Evolutionary conservation across 2,329 filamentous ascomycete genomes (phyloP).

Genomic region (Daldinia eschscholtzii): DNA sequence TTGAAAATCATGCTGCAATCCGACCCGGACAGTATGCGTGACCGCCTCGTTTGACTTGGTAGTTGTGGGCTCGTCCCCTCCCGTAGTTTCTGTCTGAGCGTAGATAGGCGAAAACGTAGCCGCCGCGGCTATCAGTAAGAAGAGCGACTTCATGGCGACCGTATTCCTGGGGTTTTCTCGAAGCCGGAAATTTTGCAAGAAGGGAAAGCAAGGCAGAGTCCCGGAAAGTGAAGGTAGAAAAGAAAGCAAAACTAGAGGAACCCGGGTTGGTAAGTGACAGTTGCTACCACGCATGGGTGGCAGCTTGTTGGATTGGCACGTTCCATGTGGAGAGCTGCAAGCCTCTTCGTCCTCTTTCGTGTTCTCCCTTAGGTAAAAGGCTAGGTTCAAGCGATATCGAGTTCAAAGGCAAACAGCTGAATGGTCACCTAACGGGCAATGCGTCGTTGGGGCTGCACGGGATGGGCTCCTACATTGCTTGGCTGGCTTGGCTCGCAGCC

Average conservation of each 20-base stretch:
- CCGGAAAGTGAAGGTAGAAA: constrained; percentile 3
- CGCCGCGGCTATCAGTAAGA: constrained; percentile 15
- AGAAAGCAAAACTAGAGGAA: constrained; percentile 8
- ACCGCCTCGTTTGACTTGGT: constrained; percentile 18
- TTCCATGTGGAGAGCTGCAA: constrained; percentile 12
- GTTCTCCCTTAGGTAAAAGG: constrained; percentile 4
- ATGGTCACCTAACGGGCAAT: constrained; percentile 1
- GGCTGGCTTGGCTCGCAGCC: constrained; percentile 6
- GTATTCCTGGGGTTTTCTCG: background rate
- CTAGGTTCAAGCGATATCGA: background rate
- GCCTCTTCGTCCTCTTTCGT: constrained; percentile 13
- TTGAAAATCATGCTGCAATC: constrained; percentile 36
- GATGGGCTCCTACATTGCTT: constrained; percentile 7
- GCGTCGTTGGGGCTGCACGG: constrained; percentile 14
- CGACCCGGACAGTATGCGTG: constrained; percentile 38
- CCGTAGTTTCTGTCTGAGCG: constrained; percentile 14
- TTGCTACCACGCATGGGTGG: constrained; percentile 11
- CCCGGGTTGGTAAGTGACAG: constrained; percentile 11
- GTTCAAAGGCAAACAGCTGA: constrained; percentile 4
- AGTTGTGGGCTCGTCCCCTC: constrained; percentile 4
- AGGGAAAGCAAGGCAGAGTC: background rate
- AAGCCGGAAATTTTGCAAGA: constrained; percentile 1
- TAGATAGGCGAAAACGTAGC: constrained; percentile 2
- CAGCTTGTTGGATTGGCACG: constrained; percentile 9
- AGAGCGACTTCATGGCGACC: constrained; percentile 21